Evolutionary conservation across 129 eudicot species (phyloP).

Genomic region (Lactuca sativa): DNA sequence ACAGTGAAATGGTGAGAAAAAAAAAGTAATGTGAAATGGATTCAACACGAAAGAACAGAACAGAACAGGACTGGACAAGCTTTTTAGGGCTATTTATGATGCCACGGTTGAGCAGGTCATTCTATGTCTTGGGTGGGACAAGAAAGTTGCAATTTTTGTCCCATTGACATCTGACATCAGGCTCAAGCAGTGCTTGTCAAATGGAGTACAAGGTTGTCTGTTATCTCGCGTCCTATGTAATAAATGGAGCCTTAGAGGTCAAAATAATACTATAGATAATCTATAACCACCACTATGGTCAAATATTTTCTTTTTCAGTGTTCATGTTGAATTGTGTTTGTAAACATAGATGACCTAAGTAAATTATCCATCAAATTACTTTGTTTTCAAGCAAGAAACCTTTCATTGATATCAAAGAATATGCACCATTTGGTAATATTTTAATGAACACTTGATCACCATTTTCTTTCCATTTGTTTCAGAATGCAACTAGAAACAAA

Average conservation of each 20-base stretch:
- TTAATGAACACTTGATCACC: neutral
- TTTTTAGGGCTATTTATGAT: no score
- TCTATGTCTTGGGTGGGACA: neutral
- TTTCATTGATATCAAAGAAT: slow-evolving; percentile 3
- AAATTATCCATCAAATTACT: neutral
- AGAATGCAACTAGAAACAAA: neutral
- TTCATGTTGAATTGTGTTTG: neutral
- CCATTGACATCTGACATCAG: neutral
- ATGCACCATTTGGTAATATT: slow-evolving; percentile 7
- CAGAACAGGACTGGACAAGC: no score
- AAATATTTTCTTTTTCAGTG: neutral
- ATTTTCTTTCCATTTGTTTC: neutral
- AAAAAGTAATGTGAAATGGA: no score
- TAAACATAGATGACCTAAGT: neutral
- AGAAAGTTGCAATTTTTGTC: neutral
- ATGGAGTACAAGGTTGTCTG: neutral
- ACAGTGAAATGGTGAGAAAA: no score
- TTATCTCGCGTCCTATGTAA: no score
- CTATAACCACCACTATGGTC: neutral
- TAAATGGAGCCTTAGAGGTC: neutral
- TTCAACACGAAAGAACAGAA: no score
- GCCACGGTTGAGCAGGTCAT: no score
- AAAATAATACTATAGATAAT: neutral
- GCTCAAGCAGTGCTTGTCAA: no score
- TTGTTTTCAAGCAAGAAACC: neutral